phyloP scores from a whole-genome alignment of 2,329 filamentous ascomycete genomes.

The Fusarium falciforme region DNA sequence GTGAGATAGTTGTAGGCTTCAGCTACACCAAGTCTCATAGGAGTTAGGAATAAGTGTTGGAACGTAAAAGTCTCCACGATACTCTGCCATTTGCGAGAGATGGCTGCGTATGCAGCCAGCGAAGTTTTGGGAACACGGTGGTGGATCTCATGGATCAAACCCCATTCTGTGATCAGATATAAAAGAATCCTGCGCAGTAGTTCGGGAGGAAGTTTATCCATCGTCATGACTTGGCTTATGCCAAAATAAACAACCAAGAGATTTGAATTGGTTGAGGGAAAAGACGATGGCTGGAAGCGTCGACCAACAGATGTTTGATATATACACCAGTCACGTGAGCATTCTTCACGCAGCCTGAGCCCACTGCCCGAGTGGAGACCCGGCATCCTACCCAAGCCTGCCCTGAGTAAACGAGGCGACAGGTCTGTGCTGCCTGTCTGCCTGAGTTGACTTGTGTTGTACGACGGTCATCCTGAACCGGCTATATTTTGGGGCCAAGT shows the following conservation, averaged over 20 bases:
- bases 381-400: no score
- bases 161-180: background rate
- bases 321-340: background rate
- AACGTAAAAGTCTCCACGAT: background rate
- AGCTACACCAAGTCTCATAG: background rate
- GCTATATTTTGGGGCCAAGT: no score
- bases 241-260: background rate
- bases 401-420: no score
- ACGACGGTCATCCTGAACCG: no score
- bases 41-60: background rate
- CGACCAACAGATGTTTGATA: background rate
- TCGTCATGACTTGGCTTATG: background rate
- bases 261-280: background rate
- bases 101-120: background rate
- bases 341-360: background rate
- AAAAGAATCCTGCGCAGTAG: background rate
- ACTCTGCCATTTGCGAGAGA: conserved; percentile 4
- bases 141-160: background rate
- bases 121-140: background rate
- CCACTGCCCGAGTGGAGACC: no score
- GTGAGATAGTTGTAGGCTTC: background rate
- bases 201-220: background rate
- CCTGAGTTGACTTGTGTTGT: no score
- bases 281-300: background rate
- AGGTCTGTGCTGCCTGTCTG: no score